These are phyloP conservation scores for Phytophthora sansomeana DNA, from an alignment of 352 stramenopile species.

Conservation along the genomic window DNA sequence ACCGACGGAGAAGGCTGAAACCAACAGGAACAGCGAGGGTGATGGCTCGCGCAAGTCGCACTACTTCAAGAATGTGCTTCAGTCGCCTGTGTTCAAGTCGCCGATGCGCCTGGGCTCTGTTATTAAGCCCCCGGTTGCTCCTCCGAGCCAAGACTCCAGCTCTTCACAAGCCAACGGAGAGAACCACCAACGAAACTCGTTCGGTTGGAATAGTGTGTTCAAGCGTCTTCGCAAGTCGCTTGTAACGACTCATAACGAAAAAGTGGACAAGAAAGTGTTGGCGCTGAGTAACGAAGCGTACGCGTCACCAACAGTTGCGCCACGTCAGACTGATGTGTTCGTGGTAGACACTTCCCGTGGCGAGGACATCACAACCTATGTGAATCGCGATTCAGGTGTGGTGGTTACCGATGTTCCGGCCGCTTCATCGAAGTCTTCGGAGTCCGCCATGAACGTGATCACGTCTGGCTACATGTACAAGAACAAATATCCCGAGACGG, in stretches of 20 bases:
- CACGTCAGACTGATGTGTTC: constrained; percentile 72
- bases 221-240: constrained; percentile 84
- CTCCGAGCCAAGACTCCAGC: constrained; percentile 33
- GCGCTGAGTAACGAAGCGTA: constrained; percentile 81
- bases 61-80: constrained; percentile 89
- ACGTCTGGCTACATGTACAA: constrained; percentile 92
- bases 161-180: constrained; percentile 39
- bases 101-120: constrained; percentile 81
- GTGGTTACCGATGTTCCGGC: constrained; percentile 63
- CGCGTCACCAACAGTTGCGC: constrained; percentile 46
- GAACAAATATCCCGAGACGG: constrained; percentile 85
- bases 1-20: constrained; percentile 27
- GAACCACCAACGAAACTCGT: constrained; percentile 54
- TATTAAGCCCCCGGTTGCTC: constrained; percentile 65
- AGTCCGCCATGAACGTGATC: constrained; percentile 62
- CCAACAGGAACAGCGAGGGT: constrained; percentile 33
- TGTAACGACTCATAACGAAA: constrained; percentile 67
- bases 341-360: constrained; percentile 83
- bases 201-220: constrained; percentile 86
- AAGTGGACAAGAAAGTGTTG: constrained; percentile 75
- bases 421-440: constrained; percentile 41
- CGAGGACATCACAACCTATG: constrained; percentile 84
- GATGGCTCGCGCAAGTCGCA: constrained; percentile 71
- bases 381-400: constrained; percentile 80
- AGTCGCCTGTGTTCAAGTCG: constrained; percentile 85